Conservation (phyloP, 352 stramenopile species). For the Blastocystis hominis region DNA sequence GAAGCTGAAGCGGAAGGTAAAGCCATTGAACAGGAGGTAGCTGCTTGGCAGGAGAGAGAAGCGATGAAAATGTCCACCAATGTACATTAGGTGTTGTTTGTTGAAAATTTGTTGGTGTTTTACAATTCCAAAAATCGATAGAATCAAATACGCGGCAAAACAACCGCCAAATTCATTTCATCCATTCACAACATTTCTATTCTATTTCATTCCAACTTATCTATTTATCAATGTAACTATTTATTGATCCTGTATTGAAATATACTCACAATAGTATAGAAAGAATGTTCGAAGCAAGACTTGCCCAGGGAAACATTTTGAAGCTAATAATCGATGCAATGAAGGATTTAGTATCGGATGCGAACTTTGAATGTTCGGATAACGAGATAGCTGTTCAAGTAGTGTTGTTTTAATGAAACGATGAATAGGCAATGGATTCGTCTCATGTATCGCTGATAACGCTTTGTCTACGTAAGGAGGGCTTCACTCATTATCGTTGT, state of each 20-base stretch:
- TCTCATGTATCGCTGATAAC: slow-evolving; percentile 94
- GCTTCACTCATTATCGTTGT: slow-evolving; percentile 95
- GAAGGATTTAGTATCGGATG: slow-evolving; percentile 96
- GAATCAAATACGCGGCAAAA: background rate
- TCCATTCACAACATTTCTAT: background rate
- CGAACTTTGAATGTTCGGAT: slow-evolving; percentile 89
- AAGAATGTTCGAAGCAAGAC: slow-evolving; percentile 93
- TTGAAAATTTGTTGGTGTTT: background rate
- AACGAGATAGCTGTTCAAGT: slow-evolving; percentile 76
- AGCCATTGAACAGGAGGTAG: slow-evolving; percentile 59
- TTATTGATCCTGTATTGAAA: no score
- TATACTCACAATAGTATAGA: background rate
- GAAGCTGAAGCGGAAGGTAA: slow-evolving; percentile 63
- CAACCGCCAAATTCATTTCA: no score
- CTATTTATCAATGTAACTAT: background rate
- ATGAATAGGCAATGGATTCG: slow-evolving; percentile 90
- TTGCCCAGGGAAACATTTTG: slow-evolving; percentile 86
- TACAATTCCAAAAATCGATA: background rate
- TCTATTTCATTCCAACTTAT: background rate
- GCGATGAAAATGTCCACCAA: slow-evolving; percentile 6
- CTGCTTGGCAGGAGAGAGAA: slow-evolving; percentile 19
- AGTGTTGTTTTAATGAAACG: background rate
- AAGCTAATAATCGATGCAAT: slow-evolving; percentile 98
- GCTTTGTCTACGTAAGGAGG: no score
- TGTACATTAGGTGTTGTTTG: background rate